These are phyloP conservation scores for Sporothrix pallida DNA, from an alignment of 2,329 filamentous ascomycete species.

Conservation along the genomic window DNA sequence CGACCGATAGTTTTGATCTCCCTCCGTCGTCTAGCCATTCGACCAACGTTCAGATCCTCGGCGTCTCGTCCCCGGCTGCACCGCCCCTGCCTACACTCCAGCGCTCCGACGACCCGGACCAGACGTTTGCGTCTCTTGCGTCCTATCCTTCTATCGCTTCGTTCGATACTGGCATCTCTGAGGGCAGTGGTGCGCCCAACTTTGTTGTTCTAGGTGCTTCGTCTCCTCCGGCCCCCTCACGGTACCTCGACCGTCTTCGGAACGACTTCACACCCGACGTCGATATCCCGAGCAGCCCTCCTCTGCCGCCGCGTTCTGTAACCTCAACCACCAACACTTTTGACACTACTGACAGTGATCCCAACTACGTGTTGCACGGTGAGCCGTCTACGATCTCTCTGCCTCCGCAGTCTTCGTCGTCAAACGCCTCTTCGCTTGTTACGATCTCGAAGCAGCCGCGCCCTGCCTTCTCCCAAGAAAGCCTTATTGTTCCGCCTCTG, in stretches of 20 bases:
- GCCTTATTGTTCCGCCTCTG: slow-evolving; percentile 63
- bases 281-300: slow-evolving; percentile 33
- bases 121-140: slow-evolving; percentile 35
- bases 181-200: slow-evolving; percentile 51
- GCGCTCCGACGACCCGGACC: slow-evolving; percentile 34
- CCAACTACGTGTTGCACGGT: slow-evolving; percentile 62
- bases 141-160: slow-evolving; percentile 43
- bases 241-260: slow-evolving; percentile 28
- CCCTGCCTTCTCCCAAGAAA: slow-evolving; percentile 65
- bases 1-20: slow-evolving; percentile 49
- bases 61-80: slow-evolving; percentile 56
- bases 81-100: slow-evolving; percentile 43
- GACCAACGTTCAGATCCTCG: slow-evolving; percentile 58
- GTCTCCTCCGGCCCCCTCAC: slow-evolving; percentile 31
- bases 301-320: slow-evolving; percentile 38
- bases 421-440: slow-evolving; percentile 41
- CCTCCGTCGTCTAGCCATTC: slow-evolving; percentile 52
- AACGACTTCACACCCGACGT: slow-evolving; percentile 18
- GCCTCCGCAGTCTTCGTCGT: slow-evolving; percentile 47
- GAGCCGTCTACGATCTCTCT: slow-evolving; percentile 41
- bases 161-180: slow-evolving; percentile 28
- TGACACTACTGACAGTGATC: slow-evolving; percentile 49
- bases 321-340: slow-evolving; percentile 42
- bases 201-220: slow-evolving; percentile 58
- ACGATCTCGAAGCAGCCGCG: slow-evolving; percentile 46